These are phyloP conservation scores for Hyaloraphidium curvatum DNA, from an alignment of 192 early-diverging fungal species.

Conservation along the genomic window DNA sequence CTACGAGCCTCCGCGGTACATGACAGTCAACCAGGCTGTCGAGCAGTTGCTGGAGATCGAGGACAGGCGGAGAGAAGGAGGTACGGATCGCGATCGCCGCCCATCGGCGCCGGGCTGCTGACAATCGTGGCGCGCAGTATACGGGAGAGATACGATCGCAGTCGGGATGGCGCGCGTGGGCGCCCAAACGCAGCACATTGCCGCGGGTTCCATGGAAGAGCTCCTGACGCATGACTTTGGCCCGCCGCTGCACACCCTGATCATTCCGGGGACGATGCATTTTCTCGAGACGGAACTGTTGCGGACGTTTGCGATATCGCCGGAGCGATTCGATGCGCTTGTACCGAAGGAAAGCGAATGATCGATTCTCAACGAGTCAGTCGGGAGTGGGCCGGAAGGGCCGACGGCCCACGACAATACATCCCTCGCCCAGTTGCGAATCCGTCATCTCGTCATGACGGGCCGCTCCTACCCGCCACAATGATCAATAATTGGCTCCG, in stretches of 20 bases:
- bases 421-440: too few relatives aligned
- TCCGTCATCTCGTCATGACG: too few relatives aligned
- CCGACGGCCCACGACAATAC: too few relatives aligned
- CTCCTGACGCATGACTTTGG: slow-evolving; percentile 78
- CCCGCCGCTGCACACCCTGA: slow-evolving; percentile 78
- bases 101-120: background rate
- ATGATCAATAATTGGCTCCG: too few relatives aligned
- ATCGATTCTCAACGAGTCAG: too few relatives aligned
- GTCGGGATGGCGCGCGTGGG: slow-evolving; percentile 87
- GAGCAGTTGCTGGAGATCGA: slow-evolving; percentile 86
- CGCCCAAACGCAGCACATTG: slow-evolving; percentile 57
- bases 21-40: slow-evolving; percentile 86
- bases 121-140: slow-evolving; percentile 22
- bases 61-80: slow-evolving; percentile 46
- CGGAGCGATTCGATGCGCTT: too few relatives aligned
- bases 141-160: slow-evolving; percentile 55
- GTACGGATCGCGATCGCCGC: slow-evolving; percentile 7
- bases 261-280: slow-evolving; percentile 82
- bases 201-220: slow-evolving; percentile 70
- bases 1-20: slow-evolving; percentile 94
- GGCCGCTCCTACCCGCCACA: too few relatives aligned
- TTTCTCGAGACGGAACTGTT: slow-evolving; percentile 80
- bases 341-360: too few relatives aligned
- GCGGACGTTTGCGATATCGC: slow-evolving; percentile 53
- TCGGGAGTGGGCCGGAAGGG: too few relatives aligned